Conservation (phyloP, 345 rosid genomes). For the Angophora floribunda region DNA sequence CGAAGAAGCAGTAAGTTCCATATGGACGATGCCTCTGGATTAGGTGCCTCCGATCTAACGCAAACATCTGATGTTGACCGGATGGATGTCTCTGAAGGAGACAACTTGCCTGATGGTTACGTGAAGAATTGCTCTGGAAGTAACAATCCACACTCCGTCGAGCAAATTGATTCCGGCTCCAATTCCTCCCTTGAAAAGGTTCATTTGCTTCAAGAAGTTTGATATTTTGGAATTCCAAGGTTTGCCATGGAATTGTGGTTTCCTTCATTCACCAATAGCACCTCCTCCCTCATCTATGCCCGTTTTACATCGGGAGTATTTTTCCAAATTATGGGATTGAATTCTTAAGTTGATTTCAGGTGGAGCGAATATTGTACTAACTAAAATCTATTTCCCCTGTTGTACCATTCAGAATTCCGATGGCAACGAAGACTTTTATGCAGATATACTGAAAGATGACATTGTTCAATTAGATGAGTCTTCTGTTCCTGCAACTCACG, state of each 20-base stretch:
- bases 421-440: constrained; percentile 34
- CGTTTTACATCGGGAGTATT: not conserved
- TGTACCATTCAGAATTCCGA: constrained; percentile 14
- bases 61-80: constrained; percentile 14
- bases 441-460: constrained; percentile 68
- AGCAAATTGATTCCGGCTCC: not conserved
- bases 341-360: not conserved
- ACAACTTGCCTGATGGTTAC: constrained; percentile 3
- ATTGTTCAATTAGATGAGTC: constrained; percentile 18
- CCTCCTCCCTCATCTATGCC: not conserved
- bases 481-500: constrained; percentile 3
- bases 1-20: constrained; percentile 18
- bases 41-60: not conserved
- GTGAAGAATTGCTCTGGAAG: constrained; percentile 21
- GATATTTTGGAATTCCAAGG: not conserved
- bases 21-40: not conserved
- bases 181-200: not conserved
- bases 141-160: constrained; percentile 7
- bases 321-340: not conserved
- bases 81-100: not conserved
- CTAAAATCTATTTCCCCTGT: not conserved
- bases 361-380: not conserved
- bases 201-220: not conserved
- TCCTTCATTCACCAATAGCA: not conserved
- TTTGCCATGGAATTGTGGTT: not conserved